These are phyloP conservation scores for Phragmites australis DNA, from an alignment of 176 grass and related monocot species.

Conservation along the genomic window DNA sequence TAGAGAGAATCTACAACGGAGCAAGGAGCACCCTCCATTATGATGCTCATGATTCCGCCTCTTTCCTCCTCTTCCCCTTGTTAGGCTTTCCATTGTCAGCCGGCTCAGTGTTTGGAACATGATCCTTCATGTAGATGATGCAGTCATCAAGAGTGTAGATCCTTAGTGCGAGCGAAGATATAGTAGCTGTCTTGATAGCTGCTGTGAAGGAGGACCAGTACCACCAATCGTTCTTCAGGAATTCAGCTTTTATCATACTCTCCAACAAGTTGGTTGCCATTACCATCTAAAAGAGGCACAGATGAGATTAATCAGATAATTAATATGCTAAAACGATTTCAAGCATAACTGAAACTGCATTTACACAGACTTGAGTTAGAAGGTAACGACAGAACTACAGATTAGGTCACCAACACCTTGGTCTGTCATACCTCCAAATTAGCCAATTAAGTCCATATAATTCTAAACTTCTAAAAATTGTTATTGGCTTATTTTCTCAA, in stretches of 20 bases:
- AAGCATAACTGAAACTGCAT: slow-evolving; percentile 25
- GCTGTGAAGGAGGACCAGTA: slow-evolving; percentile 94
- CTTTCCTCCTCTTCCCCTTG: slow-evolving; percentile 50
- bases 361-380: not conserved
- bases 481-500: not conserved
- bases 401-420: not conserved
- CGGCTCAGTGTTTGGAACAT: slow-evolving; percentile 21
- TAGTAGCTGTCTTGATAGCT: slow-evolving; percentile 71
- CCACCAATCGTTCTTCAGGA: slow-evolving; percentile 88
- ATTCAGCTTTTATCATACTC: slow-evolving; percentile 76
- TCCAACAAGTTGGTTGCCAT: slow-evolving; percentile 71
- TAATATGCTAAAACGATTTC: slow-evolving; percentile 7
- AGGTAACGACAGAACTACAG: not conserved
- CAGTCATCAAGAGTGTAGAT: slow-evolving; percentile 86
- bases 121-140: slow-evolving; percentile 73
- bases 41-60: slow-evolving; percentile 37
- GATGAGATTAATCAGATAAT: slow-evolving; percentile 30
- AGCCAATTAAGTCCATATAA: not conserved
- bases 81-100: slow-evolving; percentile 50
- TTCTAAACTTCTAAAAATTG: not conserved
- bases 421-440: not conserved
- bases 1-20: slow-evolving; percentile 36
- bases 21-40: slow-evolving; percentile 17
- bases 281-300: slow-evolving; percentile 67
- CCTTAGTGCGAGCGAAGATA: slow-evolving; percentile 76